phyloP scores from a whole-genome alignment of 805 yeast species.

The Spencermartinsiella europaea region DNA sequence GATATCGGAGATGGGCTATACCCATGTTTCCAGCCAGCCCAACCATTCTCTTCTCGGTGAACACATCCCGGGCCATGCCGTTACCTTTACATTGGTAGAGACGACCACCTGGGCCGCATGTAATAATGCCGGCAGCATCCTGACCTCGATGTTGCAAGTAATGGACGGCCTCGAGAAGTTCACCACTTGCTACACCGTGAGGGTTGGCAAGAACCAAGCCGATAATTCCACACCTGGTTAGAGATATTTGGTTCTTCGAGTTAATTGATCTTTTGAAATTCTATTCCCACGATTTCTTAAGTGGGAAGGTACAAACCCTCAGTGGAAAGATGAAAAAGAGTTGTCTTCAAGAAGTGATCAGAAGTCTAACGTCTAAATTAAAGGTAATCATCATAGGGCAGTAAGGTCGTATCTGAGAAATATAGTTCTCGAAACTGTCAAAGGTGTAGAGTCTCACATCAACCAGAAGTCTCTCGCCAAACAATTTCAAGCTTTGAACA shows the following conservation, averaged over 20 bases:
- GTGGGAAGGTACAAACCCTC: no score
- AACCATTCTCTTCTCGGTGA: conserved; percentile 72
- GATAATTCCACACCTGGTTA: conserved; percentile 85
- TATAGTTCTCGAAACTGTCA: no score
- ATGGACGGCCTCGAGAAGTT: conserved; percentile 85
- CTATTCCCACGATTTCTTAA: no score
- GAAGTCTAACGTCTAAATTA: conserved; percentile 25
- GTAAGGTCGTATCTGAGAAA: no score
- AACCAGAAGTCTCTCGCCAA: no score
- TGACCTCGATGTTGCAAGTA: conserved; percentile 96
- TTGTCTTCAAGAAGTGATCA: conserved; percentile 15
- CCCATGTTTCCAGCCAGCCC: conserved; percentile 93
- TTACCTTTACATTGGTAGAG: conserved; percentile 97
- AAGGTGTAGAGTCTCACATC: no score
- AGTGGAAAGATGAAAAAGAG: conserved; percentile 17
- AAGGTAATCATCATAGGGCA: neutral
- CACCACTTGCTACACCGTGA: conserved; percentile 71
- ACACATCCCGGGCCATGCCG: conserved; percentile 98
- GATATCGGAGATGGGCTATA: conserved; percentile 88
- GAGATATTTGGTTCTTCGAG: no score
- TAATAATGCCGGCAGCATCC: conserved; percentile 98
- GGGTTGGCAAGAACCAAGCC: conserved; percentile 83
- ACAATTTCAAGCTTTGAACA: no score
- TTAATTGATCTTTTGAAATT: no score
- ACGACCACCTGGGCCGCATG: conserved; percentile 91